phyloP scores from a whole-genome alignment of 768 basidiomycete genomes.

The Macrolepiota dolichaula region DNA sequence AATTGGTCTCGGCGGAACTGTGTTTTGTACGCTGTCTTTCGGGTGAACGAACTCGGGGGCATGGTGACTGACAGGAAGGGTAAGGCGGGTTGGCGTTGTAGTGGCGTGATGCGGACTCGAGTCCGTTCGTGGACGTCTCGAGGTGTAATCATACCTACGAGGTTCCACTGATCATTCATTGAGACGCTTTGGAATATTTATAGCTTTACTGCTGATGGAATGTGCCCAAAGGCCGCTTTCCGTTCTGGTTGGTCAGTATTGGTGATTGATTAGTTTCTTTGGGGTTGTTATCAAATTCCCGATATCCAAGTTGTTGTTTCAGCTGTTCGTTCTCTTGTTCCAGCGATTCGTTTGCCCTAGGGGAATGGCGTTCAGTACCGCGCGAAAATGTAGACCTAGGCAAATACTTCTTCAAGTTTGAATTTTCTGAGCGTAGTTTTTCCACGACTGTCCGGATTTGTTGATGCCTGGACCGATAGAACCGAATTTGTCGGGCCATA shows the following conservation, averaged over 20 bases:
- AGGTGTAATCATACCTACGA: conserved; percentile 19
- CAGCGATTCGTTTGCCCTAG: conserved; percentile 49
- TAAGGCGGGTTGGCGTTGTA: conserved; percentile 61
- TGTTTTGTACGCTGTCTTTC: conserved; percentile 16
- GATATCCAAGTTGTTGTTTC: conserved; percentile 29
- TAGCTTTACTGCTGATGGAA: conserved; percentile 26
- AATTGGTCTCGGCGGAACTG: background rate
- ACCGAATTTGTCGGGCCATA: conserved; percentile 63
- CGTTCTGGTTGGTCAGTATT: conserved; percentile 46
- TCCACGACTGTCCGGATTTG: conserved; percentile 55
- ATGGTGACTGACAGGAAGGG: conserved; percentile 60
- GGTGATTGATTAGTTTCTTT: conserved; percentile 28
- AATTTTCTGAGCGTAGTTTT: conserved; percentile 45
- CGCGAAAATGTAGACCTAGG: conserved; percentile 8
- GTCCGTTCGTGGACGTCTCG: conserved; percentile 26
- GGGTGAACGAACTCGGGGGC: conserved; percentile 38
- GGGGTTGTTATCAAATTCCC: conserved; percentile 15
- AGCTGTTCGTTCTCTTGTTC: conserved; percentile 47
- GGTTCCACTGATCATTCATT: background rate
- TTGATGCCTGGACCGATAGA: conserved; percentile 54
- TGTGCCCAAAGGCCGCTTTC: conserved; percentile 56
- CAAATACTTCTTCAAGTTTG: conserved; percentile 52
- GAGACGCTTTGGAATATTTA: background rate
- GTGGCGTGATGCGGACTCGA: conserved; percentile 18
- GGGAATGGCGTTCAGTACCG: conserved; percentile 1